Conservation (phyloP, 1,139 yeast species). For the Taphrina populina region DNA sequence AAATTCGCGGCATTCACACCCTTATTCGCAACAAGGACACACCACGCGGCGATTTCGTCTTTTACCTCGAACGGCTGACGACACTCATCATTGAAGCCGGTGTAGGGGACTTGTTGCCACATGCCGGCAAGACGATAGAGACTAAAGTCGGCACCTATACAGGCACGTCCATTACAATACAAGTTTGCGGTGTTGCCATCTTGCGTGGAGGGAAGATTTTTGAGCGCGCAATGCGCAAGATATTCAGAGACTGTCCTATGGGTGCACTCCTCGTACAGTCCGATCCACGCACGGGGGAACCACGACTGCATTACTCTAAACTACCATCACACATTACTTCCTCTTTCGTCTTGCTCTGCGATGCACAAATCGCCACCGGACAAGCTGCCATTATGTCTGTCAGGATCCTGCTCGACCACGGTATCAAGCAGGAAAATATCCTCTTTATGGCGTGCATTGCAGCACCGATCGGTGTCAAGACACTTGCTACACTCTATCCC, state of each 20-base stretch:
- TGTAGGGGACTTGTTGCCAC: conserved; percentile 51
- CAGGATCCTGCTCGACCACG: conserved; percentile 81
- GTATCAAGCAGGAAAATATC: conserved; percentile 62
- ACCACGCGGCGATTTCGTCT: conserved; percentile 72
- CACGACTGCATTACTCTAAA: conserved; percentile 76
- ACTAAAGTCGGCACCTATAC: conserved; percentile 52
- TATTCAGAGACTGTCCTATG: conserved; percentile 71
- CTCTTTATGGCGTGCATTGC: conserved; percentile 69
- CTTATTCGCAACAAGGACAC: conserved; percentile 60
- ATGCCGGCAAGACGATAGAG: conserved; percentile 44
- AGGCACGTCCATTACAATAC: conserved; percentile 49
- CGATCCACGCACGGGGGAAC: conserved; percentile 87
- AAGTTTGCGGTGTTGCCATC: conserved; percentile 69
- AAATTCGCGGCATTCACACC: conserved; percentile 69
- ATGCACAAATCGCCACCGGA: conserved; percentile 86
- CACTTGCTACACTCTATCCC: conserved; percentile 73
- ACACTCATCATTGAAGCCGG: conserved; percentile 61
- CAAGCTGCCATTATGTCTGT: conserved; percentile 95
- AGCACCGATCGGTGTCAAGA: conserved; percentile 73
- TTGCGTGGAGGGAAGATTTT: conserved; percentile 93
- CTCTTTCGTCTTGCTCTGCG: conserved; percentile 60
- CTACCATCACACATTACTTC: conserved; percentile 50
- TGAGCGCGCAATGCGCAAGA: conserved; percentile 68
- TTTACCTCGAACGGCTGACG: conserved; percentile 75
- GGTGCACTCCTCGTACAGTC: conserved; percentile 87